Conservation (phyloP, 208 protist species). For the Endotrypanum monterogeii region DNA sequence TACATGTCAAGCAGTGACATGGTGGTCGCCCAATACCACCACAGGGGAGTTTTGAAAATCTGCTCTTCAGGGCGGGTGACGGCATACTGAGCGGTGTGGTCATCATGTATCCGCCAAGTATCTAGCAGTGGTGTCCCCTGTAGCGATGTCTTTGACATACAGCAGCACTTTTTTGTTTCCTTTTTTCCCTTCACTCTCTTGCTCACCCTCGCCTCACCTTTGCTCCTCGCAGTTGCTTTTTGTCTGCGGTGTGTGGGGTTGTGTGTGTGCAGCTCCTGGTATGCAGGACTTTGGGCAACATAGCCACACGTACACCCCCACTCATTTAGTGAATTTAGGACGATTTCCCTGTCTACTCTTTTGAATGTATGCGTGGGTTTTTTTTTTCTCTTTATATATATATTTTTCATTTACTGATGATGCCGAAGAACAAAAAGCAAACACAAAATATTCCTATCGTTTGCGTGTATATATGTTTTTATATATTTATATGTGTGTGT, state of each 20-base stretch:
- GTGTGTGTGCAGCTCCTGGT: too few relatives aligned
- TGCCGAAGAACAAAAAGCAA: too few relatives aligned
- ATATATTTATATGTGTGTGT: neutral
- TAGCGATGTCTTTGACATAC: neutral
- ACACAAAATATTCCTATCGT: too few relatives aligned
- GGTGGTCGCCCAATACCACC: neutral
- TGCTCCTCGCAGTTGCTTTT: neutral
- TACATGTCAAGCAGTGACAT: neutral
- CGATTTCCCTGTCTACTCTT: too few relatives aligned
- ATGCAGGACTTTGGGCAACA: too few relatives aligned
- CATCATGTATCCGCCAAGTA: neutral
- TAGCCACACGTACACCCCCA: too few relatives aligned
- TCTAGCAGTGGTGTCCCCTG: neutral
- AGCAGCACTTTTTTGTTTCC: neutral
- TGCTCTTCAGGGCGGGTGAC: neutral
- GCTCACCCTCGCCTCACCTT: too few relatives aligned
- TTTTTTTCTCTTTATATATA: too few relatives aligned
- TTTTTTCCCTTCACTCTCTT: neutral
- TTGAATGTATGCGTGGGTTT: neutral
- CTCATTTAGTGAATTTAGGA: too few relatives aligned
- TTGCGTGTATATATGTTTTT: conserved; percentile 2
- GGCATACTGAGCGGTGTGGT: neutral
- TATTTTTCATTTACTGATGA: too few relatives aligned
- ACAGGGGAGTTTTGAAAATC: too few relatives aligned
- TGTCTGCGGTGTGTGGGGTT: too few relatives aligned